These are phyloP conservation scores for Globisporangium emineosum DNA, from an alignment of 352 stramenopile genomes.

Conservation along the genomic window DNA sequence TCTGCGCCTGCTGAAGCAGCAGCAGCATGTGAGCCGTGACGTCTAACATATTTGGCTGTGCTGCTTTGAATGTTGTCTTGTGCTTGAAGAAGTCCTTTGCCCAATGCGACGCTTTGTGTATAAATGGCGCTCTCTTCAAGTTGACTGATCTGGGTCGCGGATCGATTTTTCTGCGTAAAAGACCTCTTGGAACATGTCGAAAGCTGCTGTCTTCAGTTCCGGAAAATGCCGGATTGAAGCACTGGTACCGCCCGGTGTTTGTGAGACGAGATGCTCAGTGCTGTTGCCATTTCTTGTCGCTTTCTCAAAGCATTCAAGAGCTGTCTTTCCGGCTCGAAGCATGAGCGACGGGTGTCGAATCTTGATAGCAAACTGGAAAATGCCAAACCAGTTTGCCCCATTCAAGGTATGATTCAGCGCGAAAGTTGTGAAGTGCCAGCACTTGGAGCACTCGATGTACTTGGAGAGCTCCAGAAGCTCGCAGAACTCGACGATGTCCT, in stretches of 20 bases:
- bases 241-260: not conserved
- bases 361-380: conserved; percentile 7
- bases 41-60: conserved; percentile 30
- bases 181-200: conserved; percentile 7
- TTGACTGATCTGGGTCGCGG: not conserved
- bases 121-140: not conserved
- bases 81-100: not conserved
- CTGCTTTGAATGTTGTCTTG: not conserved
- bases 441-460: conserved; percentile 11
- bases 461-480: conserved; percentile 15
- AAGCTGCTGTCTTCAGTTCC: conserved; percentile 11
- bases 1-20: conserved; percentile 44
- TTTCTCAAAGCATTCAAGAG: conserved; percentile 7
- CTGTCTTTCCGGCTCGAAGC: conserved; percentile 8
- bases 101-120: conserved; percentile 1
- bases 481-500: not conserved
- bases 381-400: conserved; percentile 2
- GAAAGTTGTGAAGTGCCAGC: conserved; percentile 20
- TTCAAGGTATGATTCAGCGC: conserved; percentile 1
- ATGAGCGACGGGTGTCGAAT: conserved; percentile 13
- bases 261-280: too few relatives aligned
- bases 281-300: not conserved
- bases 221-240: not conserved
- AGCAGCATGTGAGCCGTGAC: conserved; percentile 42
- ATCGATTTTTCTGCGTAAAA: conserved; percentile 3